Evolutionary conservation across 2,329 filamentous ascomycete genomes (phyloP).

Genomic region (Pestalotiopsis sp.): DNA sequence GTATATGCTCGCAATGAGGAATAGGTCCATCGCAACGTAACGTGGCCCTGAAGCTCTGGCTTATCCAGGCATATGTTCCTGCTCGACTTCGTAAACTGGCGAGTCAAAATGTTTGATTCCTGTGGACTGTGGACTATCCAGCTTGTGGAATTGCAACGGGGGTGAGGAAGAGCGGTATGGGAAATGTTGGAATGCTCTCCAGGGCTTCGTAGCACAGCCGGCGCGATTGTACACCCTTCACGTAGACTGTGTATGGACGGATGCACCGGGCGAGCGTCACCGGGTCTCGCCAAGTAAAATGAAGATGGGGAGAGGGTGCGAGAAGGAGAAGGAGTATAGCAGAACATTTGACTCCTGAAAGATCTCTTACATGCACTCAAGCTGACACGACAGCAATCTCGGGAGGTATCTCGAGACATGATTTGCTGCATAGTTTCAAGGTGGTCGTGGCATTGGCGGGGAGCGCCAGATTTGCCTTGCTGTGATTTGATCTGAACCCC

Average conservation of each 20-base stretch:
- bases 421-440: background rate
- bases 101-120: background rate
- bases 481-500: background rate
- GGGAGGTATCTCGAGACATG: background rate
- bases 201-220: background rate
- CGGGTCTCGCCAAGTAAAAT: background rate
- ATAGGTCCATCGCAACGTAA: background rate
- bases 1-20: background rate
- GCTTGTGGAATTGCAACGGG: background rate
- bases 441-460: background rate
- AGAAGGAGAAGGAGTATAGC: background rate
- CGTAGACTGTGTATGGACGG: background rate
- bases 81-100: background rate
- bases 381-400: background rate
- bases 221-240: background rate
- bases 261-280: background rate
- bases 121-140: background rate
- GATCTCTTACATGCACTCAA: background rate
- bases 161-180: background rate
- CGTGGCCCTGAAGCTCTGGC: background rate
- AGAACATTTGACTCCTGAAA: background rate
- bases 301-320: background rate
- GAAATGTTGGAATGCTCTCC: background rate
- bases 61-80: background rate
- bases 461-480: background rate